These are phyloP conservation scores for Apophysomyces ossiformis DNA, from an alignment of 371 early-diverging fungal genomes.

Conservation along the genomic window DNA sequence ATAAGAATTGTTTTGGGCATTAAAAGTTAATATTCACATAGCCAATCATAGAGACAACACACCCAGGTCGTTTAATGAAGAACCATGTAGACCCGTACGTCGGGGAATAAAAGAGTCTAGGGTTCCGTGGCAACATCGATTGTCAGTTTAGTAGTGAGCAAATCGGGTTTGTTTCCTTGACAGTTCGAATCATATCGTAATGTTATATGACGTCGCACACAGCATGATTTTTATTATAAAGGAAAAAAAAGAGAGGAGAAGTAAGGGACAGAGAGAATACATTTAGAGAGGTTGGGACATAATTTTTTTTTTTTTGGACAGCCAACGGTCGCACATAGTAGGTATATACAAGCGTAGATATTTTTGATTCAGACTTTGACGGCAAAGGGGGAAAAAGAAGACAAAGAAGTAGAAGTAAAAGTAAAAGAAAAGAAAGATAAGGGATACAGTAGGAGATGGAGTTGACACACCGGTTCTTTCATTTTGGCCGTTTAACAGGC, in stretches of 20 bases:
- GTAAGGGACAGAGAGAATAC: neutral
- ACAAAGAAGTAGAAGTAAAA: neutral
- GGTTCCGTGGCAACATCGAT: neutral
- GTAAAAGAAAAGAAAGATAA: neutral
- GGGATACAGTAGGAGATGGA: neutral
- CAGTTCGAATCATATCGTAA: constrained; percentile 1
- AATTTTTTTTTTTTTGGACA: constrained; percentile 8
- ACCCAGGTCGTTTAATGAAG: constrained; percentile 3
- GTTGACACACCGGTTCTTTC: constrained; percentile 7
- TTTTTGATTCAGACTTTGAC: neutral
- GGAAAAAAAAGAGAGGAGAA: neutral
- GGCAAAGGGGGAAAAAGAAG: neutral
- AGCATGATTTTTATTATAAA: constrained; percentile 5
- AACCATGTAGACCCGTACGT: neutral
- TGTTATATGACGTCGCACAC: constrained; percentile 11
- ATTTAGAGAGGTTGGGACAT: constrained; percentile 1
- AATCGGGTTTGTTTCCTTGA: constrained; percentile 7
- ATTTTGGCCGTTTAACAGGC: constrained; percentile 31
- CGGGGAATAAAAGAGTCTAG: neutral
- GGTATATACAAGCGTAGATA: constrained; percentile 6
- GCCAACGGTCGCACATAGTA: constrained; percentile 8
- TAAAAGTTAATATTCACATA: too few relatives aligned
- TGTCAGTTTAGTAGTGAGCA: constrained; percentile 3
- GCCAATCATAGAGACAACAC: too few relatives aligned
- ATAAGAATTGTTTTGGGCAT: too few relatives aligned